Conservation (phyloP, 148 eudicot genomes). For the Rhododendron ovatum region DNA sequence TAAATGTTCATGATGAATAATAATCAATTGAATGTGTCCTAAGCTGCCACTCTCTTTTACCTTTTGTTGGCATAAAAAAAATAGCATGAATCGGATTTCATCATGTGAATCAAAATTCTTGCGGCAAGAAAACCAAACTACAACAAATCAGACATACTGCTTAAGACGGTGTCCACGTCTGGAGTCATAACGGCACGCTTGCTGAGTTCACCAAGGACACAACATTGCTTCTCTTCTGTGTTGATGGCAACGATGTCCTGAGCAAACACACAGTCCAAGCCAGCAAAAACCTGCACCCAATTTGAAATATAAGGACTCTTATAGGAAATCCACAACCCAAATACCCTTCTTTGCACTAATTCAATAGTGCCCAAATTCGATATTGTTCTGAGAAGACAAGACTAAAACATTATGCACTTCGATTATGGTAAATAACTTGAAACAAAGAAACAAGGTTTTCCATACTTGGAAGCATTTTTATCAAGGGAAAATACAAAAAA, state of each 20-base stretch:
- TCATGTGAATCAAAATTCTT: neutral
- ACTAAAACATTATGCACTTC: neutral
- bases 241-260: slow-evolving; percentile 67
- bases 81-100: neutral
- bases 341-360: neutral
- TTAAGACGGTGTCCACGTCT: slow-evolving; percentile 29
- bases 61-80: neutral
- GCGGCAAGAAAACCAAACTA: neutral
- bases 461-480: neutral
- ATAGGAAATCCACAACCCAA: slow-evolving; percentile 2
- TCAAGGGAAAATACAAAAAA: neutral
- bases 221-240: slow-evolving; percentile 40
- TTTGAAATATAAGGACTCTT: slow-evolving; percentile 2
- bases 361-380: neutral
- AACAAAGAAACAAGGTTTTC: neutral
- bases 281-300: slow-evolving; percentile 34
- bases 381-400: too few species aligned
- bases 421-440: neutral
- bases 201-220: slow-evolving; percentile 56
- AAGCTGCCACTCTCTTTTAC: neutral
- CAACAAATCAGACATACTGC: neutral
- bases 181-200: slow-evolving; percentile 29
- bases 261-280: slow-evolving; percentile 50
- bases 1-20: neutral
- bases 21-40: neutral